Conservation (phyloP, 176 grass and related monocot genomes). For the Rhynchospora breviuscula region DNA sequence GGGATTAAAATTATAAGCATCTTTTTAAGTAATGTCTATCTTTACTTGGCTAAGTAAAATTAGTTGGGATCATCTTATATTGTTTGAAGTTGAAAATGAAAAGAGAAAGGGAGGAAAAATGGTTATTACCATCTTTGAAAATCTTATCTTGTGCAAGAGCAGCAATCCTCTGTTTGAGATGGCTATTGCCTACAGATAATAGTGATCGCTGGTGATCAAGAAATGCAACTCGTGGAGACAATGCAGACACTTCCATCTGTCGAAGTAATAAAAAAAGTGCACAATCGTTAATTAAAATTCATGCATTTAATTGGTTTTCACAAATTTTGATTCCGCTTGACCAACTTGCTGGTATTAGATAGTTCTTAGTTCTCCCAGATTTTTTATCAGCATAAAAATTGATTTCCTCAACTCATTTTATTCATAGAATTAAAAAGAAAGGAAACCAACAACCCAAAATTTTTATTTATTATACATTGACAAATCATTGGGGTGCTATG, state of each 20-base stretch:
- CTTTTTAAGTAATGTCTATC: background rate
- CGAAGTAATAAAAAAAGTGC: background rate
- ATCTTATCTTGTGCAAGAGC: conserved; percentile 91
- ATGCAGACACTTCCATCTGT: conserved; percentile 78
- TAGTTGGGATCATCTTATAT: background rate
- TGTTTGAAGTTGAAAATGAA: background rate
- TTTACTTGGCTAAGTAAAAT: background rate
- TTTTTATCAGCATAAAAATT: background rate
- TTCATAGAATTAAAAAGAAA: background rate
- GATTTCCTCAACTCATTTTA: background rate
- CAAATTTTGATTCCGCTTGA: background rate
- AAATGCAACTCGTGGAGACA: conserved; percentile 90
- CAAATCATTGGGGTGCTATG: too few relatives aligned
- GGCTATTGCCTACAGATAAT: conserved; percentile 87
- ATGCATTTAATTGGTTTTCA: background rate
- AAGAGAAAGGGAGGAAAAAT: background rate
- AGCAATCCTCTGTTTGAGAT: conserved; percentile 92
- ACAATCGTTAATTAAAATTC: background rate
- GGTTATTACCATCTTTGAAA: conserved; percentile 79
- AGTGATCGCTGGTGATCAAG: conserved; percentile 91
- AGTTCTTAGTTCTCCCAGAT: background rate
- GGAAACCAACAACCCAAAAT: background rate
- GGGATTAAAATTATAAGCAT: background rate
- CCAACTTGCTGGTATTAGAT: background rate
- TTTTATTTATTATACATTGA: too few relatives aligned